A percentile compares a stretch with the other conserved stretches of the same genome.
These are phyloP conservation scores for Carex parvula DNA, from an alignment of 176 grass and related monocot genomes.

Conservation along the genomic window DNA sequence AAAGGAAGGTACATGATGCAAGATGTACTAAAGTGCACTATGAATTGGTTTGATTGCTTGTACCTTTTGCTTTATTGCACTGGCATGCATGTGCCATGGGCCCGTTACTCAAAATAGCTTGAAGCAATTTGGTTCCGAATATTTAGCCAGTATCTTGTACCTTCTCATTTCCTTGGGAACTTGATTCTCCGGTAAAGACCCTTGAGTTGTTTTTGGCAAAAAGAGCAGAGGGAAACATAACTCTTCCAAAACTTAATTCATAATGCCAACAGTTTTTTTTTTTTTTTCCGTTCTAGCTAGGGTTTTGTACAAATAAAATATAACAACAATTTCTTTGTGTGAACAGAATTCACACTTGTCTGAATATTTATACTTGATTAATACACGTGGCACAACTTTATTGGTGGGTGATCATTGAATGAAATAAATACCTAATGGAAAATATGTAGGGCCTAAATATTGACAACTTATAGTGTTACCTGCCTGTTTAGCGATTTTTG, in stretches of 20 bases:
- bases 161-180: background rate
- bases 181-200: background rate
- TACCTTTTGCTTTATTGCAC: slow-evolving; percentile 27
- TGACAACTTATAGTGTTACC: background rate
- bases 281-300: background rate
- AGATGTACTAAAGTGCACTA: slow-evolving; percentile 13
- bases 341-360: background rate
- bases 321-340: background rate
- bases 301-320: background rate
- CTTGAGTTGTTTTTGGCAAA: background rate
- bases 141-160: background rate
- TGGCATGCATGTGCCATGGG: slow-evolving; percentile 27
- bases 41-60: slow-evolving; percentile 29
- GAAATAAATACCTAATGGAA: background rate
- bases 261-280: background rate
- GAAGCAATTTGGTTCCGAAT: slow-evolving; percentile 2
- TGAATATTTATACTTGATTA: background rate
- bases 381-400: background rate
- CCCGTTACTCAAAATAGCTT: slow-evolving; percentile 11
- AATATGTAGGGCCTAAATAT: background rate
- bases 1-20: background rate
- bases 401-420: background rate
- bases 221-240: background rate
- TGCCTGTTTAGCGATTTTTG: background rate
- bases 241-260: background rate